Percentiles rank a stretch among this genome's conserved stretches.
Conservation (phyloP, 768 basidiomycete genomes). For the Tremella fuciformis region DNA sequence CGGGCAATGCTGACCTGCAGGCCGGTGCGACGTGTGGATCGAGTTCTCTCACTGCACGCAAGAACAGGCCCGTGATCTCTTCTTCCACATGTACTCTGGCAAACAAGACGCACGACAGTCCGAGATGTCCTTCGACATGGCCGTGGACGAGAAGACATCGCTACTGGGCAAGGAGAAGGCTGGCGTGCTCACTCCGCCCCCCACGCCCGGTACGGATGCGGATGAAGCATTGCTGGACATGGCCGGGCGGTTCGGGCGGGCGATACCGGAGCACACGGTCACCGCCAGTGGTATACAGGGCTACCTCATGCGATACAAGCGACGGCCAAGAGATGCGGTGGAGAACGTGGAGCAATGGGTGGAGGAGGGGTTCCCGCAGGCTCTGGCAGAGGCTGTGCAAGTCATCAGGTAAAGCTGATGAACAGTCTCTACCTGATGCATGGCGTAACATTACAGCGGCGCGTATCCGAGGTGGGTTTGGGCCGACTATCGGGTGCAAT, state of each 20-base stretch:
- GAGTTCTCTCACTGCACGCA: conserved; percentile 78
- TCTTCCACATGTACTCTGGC: conserved; percentile 35
- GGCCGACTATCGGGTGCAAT: no score
- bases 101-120: no score
- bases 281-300: no score
- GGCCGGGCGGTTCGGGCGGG: conserved; percentile 60
- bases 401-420: no score
- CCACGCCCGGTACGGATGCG: background rate
- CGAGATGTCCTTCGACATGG: background rate
- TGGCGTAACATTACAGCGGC: no score
- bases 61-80: conserved; percentile 54
- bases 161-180: no score
- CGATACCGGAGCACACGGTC: conserved; percentile 76
- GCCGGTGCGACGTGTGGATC: conserved; percentile 84
- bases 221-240: conserved; percentile 51
- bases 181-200: conserved; percentile 8
- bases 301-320: conserved; percentile 70
- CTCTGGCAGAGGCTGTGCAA: no score
- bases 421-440: no score
- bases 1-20: background rate
- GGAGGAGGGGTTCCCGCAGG: background rate
- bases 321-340: conserved; percentile 53
- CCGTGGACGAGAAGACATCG: background rate
- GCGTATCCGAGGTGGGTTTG: no score
- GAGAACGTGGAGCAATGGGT: background rate